Base-by-base conservation (phyloP, 257 asterid genomes). In the Nyctanthes arbortristis region DNA sequence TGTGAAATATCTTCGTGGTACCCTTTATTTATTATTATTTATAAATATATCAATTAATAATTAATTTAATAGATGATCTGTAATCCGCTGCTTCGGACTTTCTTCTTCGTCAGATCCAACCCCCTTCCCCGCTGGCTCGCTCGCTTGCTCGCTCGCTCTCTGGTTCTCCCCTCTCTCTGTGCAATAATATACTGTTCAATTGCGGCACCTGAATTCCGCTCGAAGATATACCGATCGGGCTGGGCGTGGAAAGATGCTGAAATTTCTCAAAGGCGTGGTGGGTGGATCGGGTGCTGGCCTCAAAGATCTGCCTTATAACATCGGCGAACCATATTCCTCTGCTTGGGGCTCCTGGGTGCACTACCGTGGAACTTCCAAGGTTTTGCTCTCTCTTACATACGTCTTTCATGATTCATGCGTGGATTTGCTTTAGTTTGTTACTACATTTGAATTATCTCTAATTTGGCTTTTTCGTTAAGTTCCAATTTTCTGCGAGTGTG, bases 301-400 rank as follows among this genome's bases (percentile, higher is more conserved):
- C 58, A 91, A 91, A 75, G 97, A 94, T 94, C 95, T 94, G 71
- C 99, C 99, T 5, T 91, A 94, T 81, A 86, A 82, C 82, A 82
- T 94, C 75, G 97, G 96, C 34, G 99, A 94, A 84, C 97, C 99
- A 36, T 91, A 94, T 86, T 84, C 96, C 37, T 83, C 95, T 58
- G 88, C 96, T 71, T 94, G 99, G 99, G 99, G 97, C 70, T 91
- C 97, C 27, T 94, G 97, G 99, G 86, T 88, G 67, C 99, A 94
- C 82, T 74, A 78, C 70, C 96, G 96, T 32, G 99, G 96, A 69
- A 87, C 95, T 81, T 89, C 96, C 22, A 91, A 89, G 93, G 96
- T 87, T 34, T 49, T 25, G 20, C 1, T 40, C 13, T 52, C 12
- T 13, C 58, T 52, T 24, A 52, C 8, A 12, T 7, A 47, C 20